These are phyloP conservation scores for Aegilops umbellulata DNA, from an alignment of 176 grass and related monocot species.

Conservation along the genomic window DNA sequence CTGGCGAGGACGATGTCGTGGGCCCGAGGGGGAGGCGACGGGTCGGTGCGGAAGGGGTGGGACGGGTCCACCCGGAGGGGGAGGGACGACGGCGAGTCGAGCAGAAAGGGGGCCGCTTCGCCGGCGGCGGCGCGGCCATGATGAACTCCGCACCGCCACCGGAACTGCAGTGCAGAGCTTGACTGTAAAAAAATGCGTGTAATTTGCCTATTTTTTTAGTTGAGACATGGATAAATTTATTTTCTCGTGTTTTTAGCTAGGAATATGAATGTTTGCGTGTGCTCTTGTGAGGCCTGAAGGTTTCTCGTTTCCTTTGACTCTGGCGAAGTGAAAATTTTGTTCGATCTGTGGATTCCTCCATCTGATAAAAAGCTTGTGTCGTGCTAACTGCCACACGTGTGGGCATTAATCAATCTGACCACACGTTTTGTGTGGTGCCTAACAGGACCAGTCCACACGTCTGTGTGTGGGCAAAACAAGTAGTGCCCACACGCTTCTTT, in stretches of 20 bases:
- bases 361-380: not conserved
- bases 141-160: not conserved
- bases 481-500: too few species aligned
- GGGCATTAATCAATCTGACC: too few species aligned
- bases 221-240: not conserved
- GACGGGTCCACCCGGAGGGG: constrained; percentile 42
- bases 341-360: not conserved
- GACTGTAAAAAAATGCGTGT: constrained; percentile 6
- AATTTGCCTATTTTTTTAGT: not conserved
- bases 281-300: not conserved
- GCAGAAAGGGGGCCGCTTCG: constrained; percentile 29
- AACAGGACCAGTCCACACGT: too few species aligned
- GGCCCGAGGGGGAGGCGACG: constrained; percentile 42
- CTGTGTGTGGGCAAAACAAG: too few species aligned
- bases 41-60: constrained; percentile 39
- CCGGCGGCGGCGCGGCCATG: constrained; percentile 3
- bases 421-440: too few species aligned
- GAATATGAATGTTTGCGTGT: not conserved
- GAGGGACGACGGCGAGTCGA: constrained; percentile 37
- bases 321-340: not conserved
- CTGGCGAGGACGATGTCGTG: constrained; percentile 50
- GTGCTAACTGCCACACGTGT: too few species aligned
- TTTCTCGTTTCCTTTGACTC: not conserved
- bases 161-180: not conserved
- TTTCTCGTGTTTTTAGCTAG: not conserved